A percentile compares a stretch with the other conserved stretches of the same genome.
phyloP scores from a whole-genome alignment of 257 asterid species.

The Mitragyna speciosa region DNA sequence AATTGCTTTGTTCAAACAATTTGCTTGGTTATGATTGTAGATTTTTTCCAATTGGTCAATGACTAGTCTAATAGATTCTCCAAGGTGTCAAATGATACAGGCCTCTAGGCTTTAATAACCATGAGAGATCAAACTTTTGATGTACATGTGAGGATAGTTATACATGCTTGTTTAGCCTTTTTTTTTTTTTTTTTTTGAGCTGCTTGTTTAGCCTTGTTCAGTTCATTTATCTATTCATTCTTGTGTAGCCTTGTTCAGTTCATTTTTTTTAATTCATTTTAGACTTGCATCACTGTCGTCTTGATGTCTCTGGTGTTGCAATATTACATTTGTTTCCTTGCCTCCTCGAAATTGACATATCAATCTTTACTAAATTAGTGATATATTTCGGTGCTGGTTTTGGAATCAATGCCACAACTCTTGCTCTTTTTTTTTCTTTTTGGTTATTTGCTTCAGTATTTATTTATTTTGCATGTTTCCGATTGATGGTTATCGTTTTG shows the following conservation, averaged over 20 bases:
- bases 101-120: neutral
- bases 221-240: too few relatives aligned
- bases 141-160: neutral
- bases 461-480: conserved; percentile 4
- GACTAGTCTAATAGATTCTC: neutral
- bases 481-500: conserved; percentile 17
- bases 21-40: too few relatives aligned
- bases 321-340: neutral
- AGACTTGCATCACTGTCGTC: neutral
- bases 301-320: neutral
- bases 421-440: neutral
- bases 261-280: neutral
- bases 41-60: too few relatives aligned
- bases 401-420: neutral
- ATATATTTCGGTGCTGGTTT: too few relatives aligned
- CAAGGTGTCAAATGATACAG: neutral
- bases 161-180: neutral
- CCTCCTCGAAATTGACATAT: neutral
- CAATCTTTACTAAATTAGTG: neutral
- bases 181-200: too few relatives aligned
- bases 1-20: too few relatives aligned
- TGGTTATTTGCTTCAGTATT: neutral
- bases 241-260: too few relatives aligned
- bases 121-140: neutral
- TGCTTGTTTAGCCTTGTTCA: too few relatives aligned